These are phyloP conservation scores for Pseudonitzschia pungens DNA, from an alignment of 108 stramenopile species.

Conservation along the genomic window DNA sequence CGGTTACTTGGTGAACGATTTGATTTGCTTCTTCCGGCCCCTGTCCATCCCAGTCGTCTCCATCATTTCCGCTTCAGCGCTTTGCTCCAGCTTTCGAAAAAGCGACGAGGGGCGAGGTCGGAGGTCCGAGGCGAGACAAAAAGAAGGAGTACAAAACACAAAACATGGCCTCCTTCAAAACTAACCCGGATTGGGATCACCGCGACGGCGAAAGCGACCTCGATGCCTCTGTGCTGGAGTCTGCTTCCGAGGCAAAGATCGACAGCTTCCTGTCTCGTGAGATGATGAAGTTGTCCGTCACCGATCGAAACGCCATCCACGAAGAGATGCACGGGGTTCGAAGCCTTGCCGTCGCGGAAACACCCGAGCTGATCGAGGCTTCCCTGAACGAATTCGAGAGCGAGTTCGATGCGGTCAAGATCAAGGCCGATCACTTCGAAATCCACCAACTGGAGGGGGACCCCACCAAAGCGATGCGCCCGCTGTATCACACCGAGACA, in stretches of 20 bases:
- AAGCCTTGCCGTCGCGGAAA: background rate
- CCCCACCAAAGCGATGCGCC: background rate
- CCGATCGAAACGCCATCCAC: slow-evolving; percentile 2
- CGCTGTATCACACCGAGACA: slow-evolving; percentile 25
- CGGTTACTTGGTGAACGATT: too few relatives aligned
- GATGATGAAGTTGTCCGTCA: background rate
- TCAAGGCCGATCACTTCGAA: background rate
- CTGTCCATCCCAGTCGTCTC: too few relatives aligned
- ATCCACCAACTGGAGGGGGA: background rate
- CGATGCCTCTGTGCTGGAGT: background rate
- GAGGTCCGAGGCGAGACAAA: too few relatives aligned
- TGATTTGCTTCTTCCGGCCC: too few relatives aligned
- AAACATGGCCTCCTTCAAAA: too few relatives aligned
- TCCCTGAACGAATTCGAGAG: background rate
- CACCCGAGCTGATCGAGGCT: background rate
- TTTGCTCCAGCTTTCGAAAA: too few relatives aligned
- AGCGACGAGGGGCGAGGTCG: too few relatives aligned
- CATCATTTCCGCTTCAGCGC: too few relatives aligned
- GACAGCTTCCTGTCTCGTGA: background rate
- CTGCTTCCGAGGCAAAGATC: background rate
- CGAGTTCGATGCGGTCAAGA: background rate
- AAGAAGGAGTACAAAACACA: too few relatives aligned
- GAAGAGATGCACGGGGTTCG: slow-evolving; percentile 15
- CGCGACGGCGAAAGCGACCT: background rate
- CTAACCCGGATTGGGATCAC: too few relatives aligned